Conservation (phyloP, 2,329 filamentous ascomycete genomes). For the Neopestalotiopsis rosae region DNA sequence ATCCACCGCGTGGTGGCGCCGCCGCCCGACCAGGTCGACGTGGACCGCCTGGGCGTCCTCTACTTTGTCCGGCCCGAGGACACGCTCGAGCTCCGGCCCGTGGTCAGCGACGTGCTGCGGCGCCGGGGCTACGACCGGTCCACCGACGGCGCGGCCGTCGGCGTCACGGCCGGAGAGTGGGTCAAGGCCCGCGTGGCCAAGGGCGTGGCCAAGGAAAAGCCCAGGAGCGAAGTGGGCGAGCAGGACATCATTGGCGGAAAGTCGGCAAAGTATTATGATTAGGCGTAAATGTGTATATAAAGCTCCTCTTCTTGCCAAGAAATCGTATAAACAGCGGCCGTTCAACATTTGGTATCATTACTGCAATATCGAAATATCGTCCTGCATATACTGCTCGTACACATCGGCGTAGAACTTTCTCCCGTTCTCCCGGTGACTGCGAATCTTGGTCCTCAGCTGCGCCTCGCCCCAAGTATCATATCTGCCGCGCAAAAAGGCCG, state of each 20-base stretch:
- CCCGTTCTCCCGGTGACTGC: slow-evolving; percentile 56
- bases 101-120: slow-evolving; percentile 38
- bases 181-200: slow-evolving; percentile 39
- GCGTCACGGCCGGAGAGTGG: slow-evolving; percentile 41
- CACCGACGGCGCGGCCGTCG: slow-evolving; percentile 30
- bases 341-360: too few relatives aligned
- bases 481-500: slow-evolving; percentile 52
- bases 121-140: slow-evolving; percentile 37
- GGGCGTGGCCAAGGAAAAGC: slow-evolving; percentile 26
- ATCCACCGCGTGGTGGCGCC: slow-evolving; percentile 50
- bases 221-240: slow-evolving; percentile 33
- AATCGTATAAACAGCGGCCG: not conserved
- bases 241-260: slow-evolving; percentile 38
- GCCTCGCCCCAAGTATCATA: slow-evolving; percentile 62
- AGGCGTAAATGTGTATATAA: not conserved
- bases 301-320: too few relatives aligned
- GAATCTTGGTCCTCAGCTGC: slow-evolving; percentile 58
- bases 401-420: slow-evolving; percentile 51
- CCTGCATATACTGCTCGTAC: slow-evolving; percentile 52
- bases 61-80: slow-evolving; percentile 46
- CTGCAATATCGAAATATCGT: slow-evolving; percentile 28
- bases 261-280: slow-evolving; percentile 40
- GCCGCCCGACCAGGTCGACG: slow-evolving; percentile 47
- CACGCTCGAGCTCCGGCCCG: slow-evolving; percentile 35
- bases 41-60: slow-evolving; percentile 54